These are phyloP conservation scores for Lithospermum erythrorhizon DNA, from an alignment of 257 asterid genomes.

Conservation along the genomic window DNA sequence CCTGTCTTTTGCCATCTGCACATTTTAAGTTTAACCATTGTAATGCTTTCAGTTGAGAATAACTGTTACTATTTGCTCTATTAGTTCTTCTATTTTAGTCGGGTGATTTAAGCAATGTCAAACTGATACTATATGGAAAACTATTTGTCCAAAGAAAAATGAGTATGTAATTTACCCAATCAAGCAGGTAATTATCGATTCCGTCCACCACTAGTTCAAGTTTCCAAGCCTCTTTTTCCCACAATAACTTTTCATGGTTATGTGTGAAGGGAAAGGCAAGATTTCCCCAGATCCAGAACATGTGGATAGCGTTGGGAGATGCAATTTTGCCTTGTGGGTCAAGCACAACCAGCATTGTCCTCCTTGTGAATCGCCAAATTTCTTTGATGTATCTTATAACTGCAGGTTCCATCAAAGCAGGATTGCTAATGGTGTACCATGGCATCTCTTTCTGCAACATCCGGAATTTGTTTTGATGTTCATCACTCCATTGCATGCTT, in stretches of 20 bases:
- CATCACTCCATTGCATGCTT: conserved; percentile 23
- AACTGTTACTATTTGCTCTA: no score
- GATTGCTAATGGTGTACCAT: conserved; percentile 64
- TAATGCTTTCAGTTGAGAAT: not conserved
- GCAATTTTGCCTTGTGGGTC: conserved; percentile 60
- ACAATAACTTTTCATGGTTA: conserved; percentile 37
- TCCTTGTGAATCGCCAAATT: conserved; percentile 56
- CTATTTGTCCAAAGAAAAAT: not conserved
- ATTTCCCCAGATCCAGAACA: conserved; percentile 83
- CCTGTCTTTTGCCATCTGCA: conserved; percentile 36
- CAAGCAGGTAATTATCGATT: conserved; percentile 36
- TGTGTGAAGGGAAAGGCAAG: conserved; percentile 55
- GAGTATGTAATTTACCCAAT: conserved; percentile 39
- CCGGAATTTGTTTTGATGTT: conserved; percentile 25
- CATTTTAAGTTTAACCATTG: not conserved
- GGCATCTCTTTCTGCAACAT: conserved; percentile 52
- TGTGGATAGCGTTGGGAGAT: conserved; percentile 51
- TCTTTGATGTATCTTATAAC: conserved; percentile 46
- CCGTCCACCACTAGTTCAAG: conserved; percentile 47
- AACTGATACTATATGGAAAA: no score
- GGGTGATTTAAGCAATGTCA: no score
- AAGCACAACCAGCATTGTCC: conserved; percentile 56
- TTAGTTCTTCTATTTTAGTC: no score
- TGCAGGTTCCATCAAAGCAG: conserved; percentile 55
- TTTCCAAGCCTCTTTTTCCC: conserved; percentile 60